Evolutionary conservation across 108 stramenopile genomes (phyloP).

Genomic region (Nitzschia inconspicua): DNA sequence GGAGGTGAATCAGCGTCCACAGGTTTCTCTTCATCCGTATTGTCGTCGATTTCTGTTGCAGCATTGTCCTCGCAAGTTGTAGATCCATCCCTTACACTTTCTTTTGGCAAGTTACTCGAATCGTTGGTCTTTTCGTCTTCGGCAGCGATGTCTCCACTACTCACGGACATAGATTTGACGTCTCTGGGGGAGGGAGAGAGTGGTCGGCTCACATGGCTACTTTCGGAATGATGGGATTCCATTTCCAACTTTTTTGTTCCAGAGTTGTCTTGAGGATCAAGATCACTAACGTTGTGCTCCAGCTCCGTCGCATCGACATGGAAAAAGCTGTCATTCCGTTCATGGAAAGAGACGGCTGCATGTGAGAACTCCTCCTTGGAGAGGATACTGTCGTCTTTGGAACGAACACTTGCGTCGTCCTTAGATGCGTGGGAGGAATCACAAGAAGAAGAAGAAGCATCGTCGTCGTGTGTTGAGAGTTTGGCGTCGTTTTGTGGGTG

Average conservation of each 20-base stretch:
- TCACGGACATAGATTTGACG: no score
- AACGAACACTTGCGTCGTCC: background rate
- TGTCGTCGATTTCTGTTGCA: background rate
- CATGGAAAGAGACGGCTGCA: background rate
- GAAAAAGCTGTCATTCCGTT: background rate
- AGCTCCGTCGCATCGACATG: background rate
- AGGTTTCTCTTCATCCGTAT: background rate
- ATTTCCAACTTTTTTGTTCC: background rate
- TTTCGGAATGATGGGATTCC: no score
- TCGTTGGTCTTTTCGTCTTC: background rate
- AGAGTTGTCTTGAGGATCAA: background rate
- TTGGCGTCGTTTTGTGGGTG: no score
- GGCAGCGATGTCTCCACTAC: background rate
- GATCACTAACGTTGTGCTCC: background rate
- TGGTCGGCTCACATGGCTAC: no score
- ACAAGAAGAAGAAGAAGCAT: no score
- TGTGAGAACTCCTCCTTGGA: conserved; percentile 3
- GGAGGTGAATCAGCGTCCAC: background rate
- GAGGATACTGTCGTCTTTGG: background rate
- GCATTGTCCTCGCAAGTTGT: background rate
- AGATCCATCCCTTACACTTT: background rate
- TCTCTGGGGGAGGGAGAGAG: no score
- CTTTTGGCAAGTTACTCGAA: background rate
- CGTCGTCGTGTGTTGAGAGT: background rate
- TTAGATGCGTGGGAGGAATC: no score